phyloP scores from a whole-genome alignment of 2,329 filamentous ascomycete species.

The Fusarium dlaminii region DNA sequence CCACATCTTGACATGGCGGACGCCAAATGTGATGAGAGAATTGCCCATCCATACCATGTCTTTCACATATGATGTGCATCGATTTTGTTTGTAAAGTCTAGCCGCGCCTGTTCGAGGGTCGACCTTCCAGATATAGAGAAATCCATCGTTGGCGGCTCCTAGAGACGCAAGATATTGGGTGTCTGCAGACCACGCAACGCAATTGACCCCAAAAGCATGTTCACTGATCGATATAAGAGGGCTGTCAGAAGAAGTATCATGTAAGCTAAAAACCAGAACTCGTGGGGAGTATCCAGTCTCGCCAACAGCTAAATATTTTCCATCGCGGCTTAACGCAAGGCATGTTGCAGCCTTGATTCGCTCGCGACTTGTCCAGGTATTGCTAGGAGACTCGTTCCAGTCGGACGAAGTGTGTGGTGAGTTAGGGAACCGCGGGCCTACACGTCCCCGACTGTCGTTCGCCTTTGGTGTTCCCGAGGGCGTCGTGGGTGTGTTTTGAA shows the following conservation, averaged over 20 bases:
- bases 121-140: slow-evolving; percentile 89
- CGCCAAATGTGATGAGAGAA: slow-evolving; percentile 84
- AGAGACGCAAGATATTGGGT: slow-evolving; percentile 88
- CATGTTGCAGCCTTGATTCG: slow-evolving; percentile 95
- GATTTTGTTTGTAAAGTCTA: slow-evolving; percentile 83
- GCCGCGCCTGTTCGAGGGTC: slow-evolving; percentile 84
- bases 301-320: slow-evolving; percentile 87
- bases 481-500: slow-evolving; percentile 59
- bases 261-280: slow-evolving; percentile 87
- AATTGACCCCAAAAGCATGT: slow-evolving; percentile 88
- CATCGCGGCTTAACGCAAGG: slow-evolving; percentile 87
- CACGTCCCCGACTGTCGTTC: slow-evolving; percentile 70
- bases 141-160: slow-evolving; percentile 90
- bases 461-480: slow-evolving; percentile 67
- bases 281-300: slow-evolving; percentile 95
- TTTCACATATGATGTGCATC: slow-evolving; percentile 87
- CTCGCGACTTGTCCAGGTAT: slow-evolving; percentile 88
- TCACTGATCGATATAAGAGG: slow-evolving; percentile 89
- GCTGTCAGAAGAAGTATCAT: slow-evolving; percentile 80
- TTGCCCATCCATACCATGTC: slow-evolving; percentile 92
- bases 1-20: slow-evolving; percentile 95
- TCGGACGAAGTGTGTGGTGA: slow-evolving; percentile 58
- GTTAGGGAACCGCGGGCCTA: slow-evolving; percentile 59
- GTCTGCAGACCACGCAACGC: slow-evolving; percentile 89
- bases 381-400: slow-evolving; percentile 73